Base-by-base conservation (phyloP, 257 asterid genomes). In the Solanum ossicruentum region DNA sequence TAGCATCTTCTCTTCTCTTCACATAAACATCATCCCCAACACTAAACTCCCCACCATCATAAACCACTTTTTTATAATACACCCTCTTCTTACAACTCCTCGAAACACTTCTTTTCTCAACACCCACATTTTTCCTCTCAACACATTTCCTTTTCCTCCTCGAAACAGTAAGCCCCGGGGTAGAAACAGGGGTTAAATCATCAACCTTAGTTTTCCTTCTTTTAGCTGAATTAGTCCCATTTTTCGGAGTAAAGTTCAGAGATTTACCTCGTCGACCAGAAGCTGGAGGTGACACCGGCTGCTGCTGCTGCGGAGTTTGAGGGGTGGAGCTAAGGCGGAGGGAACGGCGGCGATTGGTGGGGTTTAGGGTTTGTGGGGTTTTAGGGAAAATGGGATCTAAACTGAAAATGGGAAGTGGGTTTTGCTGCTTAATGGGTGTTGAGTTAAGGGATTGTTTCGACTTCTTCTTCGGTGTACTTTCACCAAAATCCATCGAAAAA, bases 1-100 rank as follows among this genome's bases (percentile, higher is more conserved):
- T 83, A 7, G 91, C 89, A 4, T 89, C 96, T 78, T 93, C 98
- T 82, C 91, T 93, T 92, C 92, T 95, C 86, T 95, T 95, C 84
- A 96, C 92, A 63, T 93, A 96, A 0, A 96, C 98, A 87, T 91
- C 96, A 70, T 93, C 92, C 73, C 97, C 98, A 6, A 91, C 91
- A 11, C 91, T 81, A 89, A 95, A 96, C 86, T 92, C 97, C 16
- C 92, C 91, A 39, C 95, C 96, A 75, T 95, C 98, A 45, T 83
- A 96, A 73, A 86, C 91, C 84, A 92, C 98, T 80, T 92, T 95
- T 56, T 81, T 93, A 86, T 95, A 95, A 66, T 91, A 93, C 56
- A 90, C 92, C 90, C 86, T 93, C 88, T 82, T 90, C 90, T 86
- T 93, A 16, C 39, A 61, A 71, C 89, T 82, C 86, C 92, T 88